Evolutionary conservation across 306 rosid genomes (phyloP).

Genomic region (Canavalia gladiata): DNA sequence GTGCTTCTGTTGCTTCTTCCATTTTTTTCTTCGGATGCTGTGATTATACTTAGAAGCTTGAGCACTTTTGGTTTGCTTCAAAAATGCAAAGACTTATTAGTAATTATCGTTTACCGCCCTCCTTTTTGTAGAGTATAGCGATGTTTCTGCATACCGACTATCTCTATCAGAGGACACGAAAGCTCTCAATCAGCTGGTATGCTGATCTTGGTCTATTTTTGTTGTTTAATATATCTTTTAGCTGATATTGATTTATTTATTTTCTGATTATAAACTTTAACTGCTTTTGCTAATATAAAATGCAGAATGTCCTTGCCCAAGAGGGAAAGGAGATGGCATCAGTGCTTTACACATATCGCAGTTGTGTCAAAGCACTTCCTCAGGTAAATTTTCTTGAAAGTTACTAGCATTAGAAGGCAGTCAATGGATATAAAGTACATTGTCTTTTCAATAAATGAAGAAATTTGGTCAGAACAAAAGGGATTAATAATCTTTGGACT

Average conservation of each 20-base stretch:
- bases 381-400: conserved; percentile 70
- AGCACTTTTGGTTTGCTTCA: conserved; percentile 11
- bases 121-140: conserved; percentile 78
- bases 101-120: neutral
- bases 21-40: conserved; percentile 14
- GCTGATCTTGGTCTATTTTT: conserved; percentile 43
- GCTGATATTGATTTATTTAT: neutral
- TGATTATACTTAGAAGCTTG: conserved; percentile 25
- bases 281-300: conserved; percentile 39
- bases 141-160: conserved; percentile 89
- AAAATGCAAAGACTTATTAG: conserved; percentile 17
- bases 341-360: conserved; percentile 94
- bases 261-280: conserved; percentile 23
- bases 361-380: conserved; percentile 98
- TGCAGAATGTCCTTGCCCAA: conserved; percentile 81
- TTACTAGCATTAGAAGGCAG: conserved; percentile 13
- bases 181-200: conserved; percentile 96
- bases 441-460: conserved; percentile 14
- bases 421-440: conserved; percentile 1
- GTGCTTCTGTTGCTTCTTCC: conserved; percentile 51
- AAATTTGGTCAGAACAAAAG: conserved; percentile 20
- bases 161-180: conserved; percentile 98
- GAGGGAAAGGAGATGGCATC: conserved; percentile 99
- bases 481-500: conserved; percentile 30
- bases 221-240: conserved; percentile 5